Base-by-base conservation (phyloP, 2,329 filamentous ascomycete genomes). In the Cladosporium colombiae region DNA sequence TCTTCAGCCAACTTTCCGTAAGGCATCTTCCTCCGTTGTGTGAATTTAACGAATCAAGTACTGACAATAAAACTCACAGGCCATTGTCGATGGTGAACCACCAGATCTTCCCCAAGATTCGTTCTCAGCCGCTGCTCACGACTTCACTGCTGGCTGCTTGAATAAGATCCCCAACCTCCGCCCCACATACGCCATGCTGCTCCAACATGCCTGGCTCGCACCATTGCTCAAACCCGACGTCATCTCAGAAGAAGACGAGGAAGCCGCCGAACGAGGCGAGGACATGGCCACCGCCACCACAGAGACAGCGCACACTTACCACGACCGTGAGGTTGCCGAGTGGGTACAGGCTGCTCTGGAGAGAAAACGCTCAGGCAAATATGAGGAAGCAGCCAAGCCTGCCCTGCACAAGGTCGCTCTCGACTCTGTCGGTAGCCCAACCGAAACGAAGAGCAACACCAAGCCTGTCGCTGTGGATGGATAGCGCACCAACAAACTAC, bases 21-120 rank as follows among this genome's bases (percentile, higher is more conserved):
- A 88, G 93, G 88, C 27, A 52, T 66, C 18, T 23, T 56, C 14
- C 29, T 61, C 59, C 40, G 7, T 21, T 46, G n/a, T 46, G 10
- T 7, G n/a, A 46, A 23, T 21, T 2, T 1, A 4, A 21, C 4
- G 2, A 35, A 29, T 0, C 56, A 59, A 14, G 25, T 56, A 53
- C 68, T 70, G 65, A 74, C 70, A 74, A 67, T 2, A 0, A 6
- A 61, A 50, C 55, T 61, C 33, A 52, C 71, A 99, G 95, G 95
- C 95, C 65, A 99, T 99, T 75, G 95, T 99, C 40, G 92, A 98
- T 76, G 95, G 95, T 60, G 93, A 97, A n/a, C 92, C 95, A 16
- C 95, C 95, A 13, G 89, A 91, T 74, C 87, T 99, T 35, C 95
- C 95, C 0, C 82, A 84, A 5, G 86, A 91, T 65, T 88, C 87